phyloP scores from a whole-genome alignment of 164 flowering plant species.

The Piper longum region DNA sequence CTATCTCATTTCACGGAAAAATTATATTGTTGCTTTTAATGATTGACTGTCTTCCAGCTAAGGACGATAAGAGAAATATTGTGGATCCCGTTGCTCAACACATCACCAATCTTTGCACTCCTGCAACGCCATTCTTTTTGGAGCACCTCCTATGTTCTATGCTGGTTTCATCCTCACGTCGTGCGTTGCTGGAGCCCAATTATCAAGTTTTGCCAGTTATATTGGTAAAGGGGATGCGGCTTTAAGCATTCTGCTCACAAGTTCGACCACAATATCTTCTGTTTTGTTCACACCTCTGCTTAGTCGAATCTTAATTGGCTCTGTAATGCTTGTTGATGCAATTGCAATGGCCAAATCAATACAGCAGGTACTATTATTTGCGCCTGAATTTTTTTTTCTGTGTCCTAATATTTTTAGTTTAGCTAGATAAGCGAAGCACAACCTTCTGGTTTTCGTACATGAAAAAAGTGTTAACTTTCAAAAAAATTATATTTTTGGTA shows the following conservation, averaged over 20 bases:
- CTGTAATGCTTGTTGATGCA: slow-evolving; percentile 90
- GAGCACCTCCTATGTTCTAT: slow-evolving; percentile 61
- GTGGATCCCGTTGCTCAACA: slow-evolving; percentile 75
- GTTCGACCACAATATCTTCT: slow-evolving; percentile 72
- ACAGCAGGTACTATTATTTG: slow-evolving; percentile 43
- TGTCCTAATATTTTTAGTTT: background rate
- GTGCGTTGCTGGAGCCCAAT: slow-evolving; percentile 91
- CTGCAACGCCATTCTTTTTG: slow-evolving; percentile 71
- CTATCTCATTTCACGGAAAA: slow-evolving; percentile 59
- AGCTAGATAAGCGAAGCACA: too few relatives aligned
- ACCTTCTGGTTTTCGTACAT: too few relatives aligned
- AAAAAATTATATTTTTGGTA: too few relatives aligned
- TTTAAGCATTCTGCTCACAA: slow-evolving; percentile 78
- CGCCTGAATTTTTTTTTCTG: too few relatives aligned
- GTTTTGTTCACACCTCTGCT: slow-evolving; percentile 72
- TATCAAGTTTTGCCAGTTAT: slow-evolving; percentile 85
- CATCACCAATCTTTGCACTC: slow-evolving; percentile 55
- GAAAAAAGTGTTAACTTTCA: too few relatives aligned
- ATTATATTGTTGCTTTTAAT: slow-evolving; percentile 64
- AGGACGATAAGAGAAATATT: slow-evolving; percentile 37
- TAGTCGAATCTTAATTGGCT: slow-evolving; percentile 77
- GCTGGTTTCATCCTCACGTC: slow-evolving; percentile 81
- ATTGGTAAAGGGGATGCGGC: slow-evolving; percentile 94
- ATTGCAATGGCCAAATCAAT: slow-evolving; percentile 95
- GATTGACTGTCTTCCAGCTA: slow-evolving; percentile 79